Evolutionary conservation across 2,329 filamentous ascomycete genomes (phyloP).

Genomic region (Orbilia ellipsospora): DNA sequence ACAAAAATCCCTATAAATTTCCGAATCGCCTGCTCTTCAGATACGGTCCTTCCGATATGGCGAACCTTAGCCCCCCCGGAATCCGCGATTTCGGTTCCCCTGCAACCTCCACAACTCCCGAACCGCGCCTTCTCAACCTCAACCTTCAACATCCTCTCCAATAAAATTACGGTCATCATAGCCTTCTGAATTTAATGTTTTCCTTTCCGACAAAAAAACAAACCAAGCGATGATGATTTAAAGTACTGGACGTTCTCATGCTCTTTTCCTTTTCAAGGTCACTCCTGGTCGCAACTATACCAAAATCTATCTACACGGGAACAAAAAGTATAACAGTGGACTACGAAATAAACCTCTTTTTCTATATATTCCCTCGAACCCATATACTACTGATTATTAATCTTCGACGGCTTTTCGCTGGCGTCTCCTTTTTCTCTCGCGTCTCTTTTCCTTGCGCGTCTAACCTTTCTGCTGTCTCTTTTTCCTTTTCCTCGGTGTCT

Average conservation of each 20-base stretch:
- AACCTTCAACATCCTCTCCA: conserved; percentile 1
- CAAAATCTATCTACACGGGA: conserved; percentile 38
- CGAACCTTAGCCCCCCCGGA: conserved; percentile 18
- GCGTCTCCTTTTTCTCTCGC: conserved; percentile 31
- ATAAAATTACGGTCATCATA: conserved; percentile 36
- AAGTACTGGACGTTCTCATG: conserved; percentile 43
- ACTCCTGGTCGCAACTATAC: conserved; percentile 34
- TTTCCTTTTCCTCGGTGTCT: conserved; percentile 37
- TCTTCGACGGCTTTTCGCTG: conserved; percentile 22
- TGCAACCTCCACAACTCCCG: conserved; percentile 7
- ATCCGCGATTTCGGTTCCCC: conserved; percentile 29
- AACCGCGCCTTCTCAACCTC: conserved; percentile 20
- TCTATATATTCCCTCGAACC: conserved; percentile 7
- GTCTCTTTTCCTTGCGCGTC: conserved; percentile 2
- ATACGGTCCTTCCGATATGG: conserved; percentile 23
- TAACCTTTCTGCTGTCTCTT: conserved; percentile 10
- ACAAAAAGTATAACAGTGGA: conserved; percentile 36
- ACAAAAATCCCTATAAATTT: conserved; percentile 4
- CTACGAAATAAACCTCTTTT: conserved; percentile 33
- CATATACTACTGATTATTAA: conserved; percentile 41
- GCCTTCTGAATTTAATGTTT: conserved; percentile 42
- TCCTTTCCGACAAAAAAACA: conserved; percentile 21
- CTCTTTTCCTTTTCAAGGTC: conserved; percentile 30
- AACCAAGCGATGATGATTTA: conserved; percentile 51
- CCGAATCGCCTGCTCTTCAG: conserved; percentile 25